phyloP scores from a whole-genome alignment of 257 asterid genomes.

The Schizonepeta tenuifolia region DNA sequence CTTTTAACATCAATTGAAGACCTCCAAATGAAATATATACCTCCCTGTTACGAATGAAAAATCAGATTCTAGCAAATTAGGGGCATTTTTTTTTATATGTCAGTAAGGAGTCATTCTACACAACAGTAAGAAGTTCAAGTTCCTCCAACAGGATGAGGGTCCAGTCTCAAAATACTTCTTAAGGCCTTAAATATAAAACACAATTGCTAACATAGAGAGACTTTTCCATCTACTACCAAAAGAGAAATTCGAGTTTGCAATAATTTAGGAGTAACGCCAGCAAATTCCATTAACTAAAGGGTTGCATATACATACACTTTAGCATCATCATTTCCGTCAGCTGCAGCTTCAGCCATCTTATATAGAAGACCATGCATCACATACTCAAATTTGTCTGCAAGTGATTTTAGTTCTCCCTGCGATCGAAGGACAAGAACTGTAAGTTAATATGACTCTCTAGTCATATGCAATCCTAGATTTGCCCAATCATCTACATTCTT shows the following conservation, averaged over 20 bases:
- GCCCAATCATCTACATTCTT: background rate
- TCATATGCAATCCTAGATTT: background rate
- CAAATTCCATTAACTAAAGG: background rate
- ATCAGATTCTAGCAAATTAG: background rate
- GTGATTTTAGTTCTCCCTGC: constrained; percentile 67
- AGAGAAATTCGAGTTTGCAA: background rate
- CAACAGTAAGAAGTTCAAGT: no score
- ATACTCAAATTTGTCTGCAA: constrained; percentile 90
- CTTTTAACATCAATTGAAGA: constrained; percentile 80
- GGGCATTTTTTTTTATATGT: background rate
- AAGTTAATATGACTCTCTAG: background rate
- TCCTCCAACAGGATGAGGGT: no score
- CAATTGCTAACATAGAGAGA: background rate
- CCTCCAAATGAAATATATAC: constrained; percentile 86
- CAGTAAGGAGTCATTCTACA: background rate
- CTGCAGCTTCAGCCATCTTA: constrained; percentile 64
- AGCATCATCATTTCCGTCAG: constrained; percentile 30
- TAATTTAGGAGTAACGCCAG: background rate
- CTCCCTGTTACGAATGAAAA: constrained; percentile 45
- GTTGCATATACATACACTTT: constrained; percentile 59
- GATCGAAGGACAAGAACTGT: constrained; percentile 20
- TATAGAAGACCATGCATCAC: constrained; percentile 88
- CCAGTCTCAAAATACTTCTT: no score
- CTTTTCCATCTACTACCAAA: background rate
- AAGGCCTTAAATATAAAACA: background rate